phyloP scores from a whole-genome alignment of 441 rosid species.

The Theobroma grandiflorum region DNA sequence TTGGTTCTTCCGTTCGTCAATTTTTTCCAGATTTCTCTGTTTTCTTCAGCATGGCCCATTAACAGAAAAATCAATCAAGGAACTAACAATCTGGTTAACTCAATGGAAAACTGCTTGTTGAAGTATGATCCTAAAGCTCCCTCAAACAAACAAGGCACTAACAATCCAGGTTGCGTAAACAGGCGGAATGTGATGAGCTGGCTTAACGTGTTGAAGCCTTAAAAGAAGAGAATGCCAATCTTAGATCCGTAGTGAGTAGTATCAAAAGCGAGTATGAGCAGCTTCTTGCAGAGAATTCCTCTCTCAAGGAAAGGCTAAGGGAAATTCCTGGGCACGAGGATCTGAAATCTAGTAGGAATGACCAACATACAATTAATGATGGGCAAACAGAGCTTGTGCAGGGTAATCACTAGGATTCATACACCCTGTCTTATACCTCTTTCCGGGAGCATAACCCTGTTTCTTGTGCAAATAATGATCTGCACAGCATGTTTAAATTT shows the following conservation, averaged over 20 bases:
- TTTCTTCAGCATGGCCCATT: too few relatives aligned
- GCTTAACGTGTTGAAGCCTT: slow-evolving; percentile 85
- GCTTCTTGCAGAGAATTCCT: slow-evolving; percentile 70
- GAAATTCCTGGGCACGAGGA: slow-evolving; percentile 61
- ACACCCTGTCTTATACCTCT: slow-evolving; percentile 33
- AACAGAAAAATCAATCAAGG: too few relatives aligned
- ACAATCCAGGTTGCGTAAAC: background rate
- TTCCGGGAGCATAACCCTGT: slow-evolving; percentile 44
- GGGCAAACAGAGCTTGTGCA: slow-evolving; percentile 54
- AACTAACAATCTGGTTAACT: too few relatives aligned
- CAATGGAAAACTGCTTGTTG: too few relatives aligned
- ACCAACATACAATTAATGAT: slow-evolving; percentile 52
- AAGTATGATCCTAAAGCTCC: too few relatives aligned
- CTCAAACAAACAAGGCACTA: too few relatives aligned
- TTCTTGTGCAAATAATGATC: slow-evolving; percentile 29
- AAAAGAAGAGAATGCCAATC: slow-evolving; percentile 83
- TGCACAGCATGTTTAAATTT: slow-evolving; percentile 52
- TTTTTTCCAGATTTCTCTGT: too few relatives aligned
- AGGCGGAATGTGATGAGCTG: slow-evolving; percentile 97
- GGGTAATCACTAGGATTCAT: slow-evolving; percentile 51
- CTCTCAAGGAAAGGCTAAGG: slow-evolving; percentile 82
- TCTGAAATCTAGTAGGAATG: slow-evolving; percentile 55
- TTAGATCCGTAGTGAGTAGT: slow-evolving; percentile 75
- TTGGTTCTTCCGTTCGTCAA: too few relatives aligned
- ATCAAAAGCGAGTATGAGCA: slow-evolving; percentile 79